phyloP scores from a whole-genome alignment of 345 rosid species.

The Cardamine resedifolia region DNA sequence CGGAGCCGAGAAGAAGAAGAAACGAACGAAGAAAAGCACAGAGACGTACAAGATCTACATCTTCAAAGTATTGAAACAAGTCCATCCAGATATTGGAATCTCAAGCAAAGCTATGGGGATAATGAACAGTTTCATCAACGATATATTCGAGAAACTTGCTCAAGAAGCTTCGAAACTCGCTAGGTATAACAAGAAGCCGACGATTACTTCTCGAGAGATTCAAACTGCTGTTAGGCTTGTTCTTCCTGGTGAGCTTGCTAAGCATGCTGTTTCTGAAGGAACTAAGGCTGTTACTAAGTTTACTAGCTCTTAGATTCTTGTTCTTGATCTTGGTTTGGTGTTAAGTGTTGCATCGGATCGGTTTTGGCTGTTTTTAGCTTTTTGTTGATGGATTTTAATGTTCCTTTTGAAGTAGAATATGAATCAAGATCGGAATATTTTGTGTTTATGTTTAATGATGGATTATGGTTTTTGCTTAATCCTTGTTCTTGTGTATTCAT shows the following conservation, averaged over 20 bases:
- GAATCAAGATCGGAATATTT: neutral
- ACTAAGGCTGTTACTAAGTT: conserved; percentile 81
- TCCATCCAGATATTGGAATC: conserved; percentile 59
- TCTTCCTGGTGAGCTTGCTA: conserved; percentile 70
- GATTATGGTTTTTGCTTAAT: neutral
- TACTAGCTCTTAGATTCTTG: conserved; percentile 45
- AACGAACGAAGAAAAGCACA: conserved; percentile 53
- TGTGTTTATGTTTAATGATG: neutral
- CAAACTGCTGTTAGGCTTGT: conserved; percentile 78
- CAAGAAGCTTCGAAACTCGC: conserved; percentile 74
- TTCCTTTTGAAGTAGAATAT: neutral
- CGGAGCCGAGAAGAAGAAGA: conserved; percentile 67
- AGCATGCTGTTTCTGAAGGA: conserved; percentile 82
- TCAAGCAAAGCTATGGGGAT: conserved; percentile 75
- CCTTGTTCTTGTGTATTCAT: neutral
- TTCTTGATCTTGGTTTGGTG: neutral
- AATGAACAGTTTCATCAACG: conserved; percentile 73
- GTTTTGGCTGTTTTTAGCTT: neutral
- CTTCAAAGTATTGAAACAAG: conserved; percentile 64
- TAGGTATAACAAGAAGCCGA: conserved; percentile 78
- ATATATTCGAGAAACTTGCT: conserved; percentile 71
- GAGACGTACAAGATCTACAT: conserved; percentile 90
- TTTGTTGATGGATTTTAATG: neutral
- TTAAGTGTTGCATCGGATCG: neutral
- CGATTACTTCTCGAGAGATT: conserved; percentile 71